Conservation (phyloP, 75 land plant genomes). For the Pinus albicaulis region DNA sequence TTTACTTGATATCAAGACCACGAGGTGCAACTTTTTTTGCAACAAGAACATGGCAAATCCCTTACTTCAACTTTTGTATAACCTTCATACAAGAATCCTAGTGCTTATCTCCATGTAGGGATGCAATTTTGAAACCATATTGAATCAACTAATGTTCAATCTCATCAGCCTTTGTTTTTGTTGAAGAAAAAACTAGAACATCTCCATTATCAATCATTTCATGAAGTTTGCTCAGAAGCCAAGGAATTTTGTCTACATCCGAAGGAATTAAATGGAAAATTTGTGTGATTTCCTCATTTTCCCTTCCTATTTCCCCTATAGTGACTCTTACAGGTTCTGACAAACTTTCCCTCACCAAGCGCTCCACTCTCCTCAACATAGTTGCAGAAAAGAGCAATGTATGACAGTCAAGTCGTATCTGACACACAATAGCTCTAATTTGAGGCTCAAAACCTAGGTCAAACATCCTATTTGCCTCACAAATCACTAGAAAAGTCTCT, state of each 20-base stretch:
- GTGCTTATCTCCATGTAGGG: conserved; percentile 99
- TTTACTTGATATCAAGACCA: conserved; percentile 97
- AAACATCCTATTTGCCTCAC: conserved; percentile 99
- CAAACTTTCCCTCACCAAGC: conserved; percentile 84
- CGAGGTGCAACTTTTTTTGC: conserved; percentile 99
- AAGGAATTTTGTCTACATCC: conserved; percentile 90
- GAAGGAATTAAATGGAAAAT: conserved; percentile 82
- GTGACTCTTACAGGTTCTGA: conserved; percentile 85
- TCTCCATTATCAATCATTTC: conserved; percentile 88
- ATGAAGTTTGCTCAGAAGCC: conserved; percentile 84
- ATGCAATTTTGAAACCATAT: conserved; percentile 77
- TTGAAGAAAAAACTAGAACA: conserved; percentile 93
- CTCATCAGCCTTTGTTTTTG: conserved; percentile 88
- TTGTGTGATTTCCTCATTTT: conserved; percentile 98
- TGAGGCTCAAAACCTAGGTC: conserved; percentile 99
- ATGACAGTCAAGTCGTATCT: conserved; percentile 97
- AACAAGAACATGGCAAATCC: conserved; percentile 83
- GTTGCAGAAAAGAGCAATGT: conserved; percentile 97
- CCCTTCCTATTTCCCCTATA: conserved; percentile 93
- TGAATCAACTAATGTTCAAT: conserved; percentile 65
- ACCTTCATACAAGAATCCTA: conserved; percentile 95
- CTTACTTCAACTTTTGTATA: conserved; percentile 84
- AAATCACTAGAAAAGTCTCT: conserved; percentile 88
- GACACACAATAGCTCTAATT: conserved; percentile 94
- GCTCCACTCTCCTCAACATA: conserved; percentile 93